Conservation (phyloP, 2,329 filamentous ascomycete genomes). For the Botryotinia globosa region DNA sequence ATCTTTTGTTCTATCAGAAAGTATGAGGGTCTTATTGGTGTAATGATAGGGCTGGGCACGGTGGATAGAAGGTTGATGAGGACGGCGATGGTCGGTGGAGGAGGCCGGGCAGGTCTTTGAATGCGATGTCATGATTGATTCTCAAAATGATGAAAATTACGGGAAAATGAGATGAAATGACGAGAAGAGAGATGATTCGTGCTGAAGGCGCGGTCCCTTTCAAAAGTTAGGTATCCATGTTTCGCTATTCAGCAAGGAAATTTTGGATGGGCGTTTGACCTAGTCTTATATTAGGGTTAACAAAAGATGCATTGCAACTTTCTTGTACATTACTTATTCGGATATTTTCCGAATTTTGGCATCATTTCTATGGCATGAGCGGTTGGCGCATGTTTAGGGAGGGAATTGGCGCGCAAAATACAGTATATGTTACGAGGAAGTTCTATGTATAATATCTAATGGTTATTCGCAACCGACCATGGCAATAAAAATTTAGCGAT, state of each 20-base stretch:
- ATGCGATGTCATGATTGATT: neutral
- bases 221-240: neutral
- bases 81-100: neutral
- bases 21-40: conserved; percentile 29
- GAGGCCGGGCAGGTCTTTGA: neutral
- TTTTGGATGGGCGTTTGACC: neutral
- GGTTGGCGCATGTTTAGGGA: conserved; percentile 8
- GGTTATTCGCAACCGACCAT: neutral
- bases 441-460: conserved; percentile 16
- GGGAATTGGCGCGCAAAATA: conserved; percentile 5
- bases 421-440: conserved; percentile 8
- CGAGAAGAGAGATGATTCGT: neutral
- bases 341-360: conserved; percentile 5
- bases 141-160: neutral
- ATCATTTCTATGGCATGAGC: conserved; percentile 16
- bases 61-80: neutral
- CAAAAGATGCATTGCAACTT: conserved; percentile 2
- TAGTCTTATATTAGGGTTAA: conserved; percentile 1
- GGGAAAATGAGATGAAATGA: conserved; percentile 4
- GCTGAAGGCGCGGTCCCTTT: conserved; percentile 1
- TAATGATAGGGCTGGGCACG: neutral
- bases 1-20: conserved; percentile 87
- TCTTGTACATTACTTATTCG: conserved; percentile 14
- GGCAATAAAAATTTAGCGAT: conserved; percentile 5
- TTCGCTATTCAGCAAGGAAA: neutral